Evolutionary conservation across 257 asterid genomes (phyloP), one percentile per base, ranked within the genome.

Genomic region (Cruciata laevipes): DNA sequence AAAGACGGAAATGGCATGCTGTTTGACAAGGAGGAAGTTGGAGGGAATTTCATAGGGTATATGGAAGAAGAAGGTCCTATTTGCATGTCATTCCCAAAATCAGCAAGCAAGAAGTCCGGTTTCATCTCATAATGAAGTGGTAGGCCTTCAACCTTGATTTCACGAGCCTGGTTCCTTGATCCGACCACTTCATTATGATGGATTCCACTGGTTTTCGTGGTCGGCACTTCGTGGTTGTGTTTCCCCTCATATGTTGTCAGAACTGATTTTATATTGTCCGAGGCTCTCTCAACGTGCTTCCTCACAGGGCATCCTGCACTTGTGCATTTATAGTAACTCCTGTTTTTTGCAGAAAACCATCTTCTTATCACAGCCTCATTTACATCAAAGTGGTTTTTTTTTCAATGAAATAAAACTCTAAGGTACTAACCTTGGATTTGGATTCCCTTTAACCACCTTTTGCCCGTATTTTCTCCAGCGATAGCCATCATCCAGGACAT

Each of bases 301-400:
- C 95, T 81, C 37, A 90, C 97, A 0, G 83, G 81, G 71, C 97
- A 90, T 57, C 90, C 87, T 0, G 88, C 87, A 23, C 85, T 82
- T 0, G 97, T 90, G 89, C 97, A 90, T 79, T 90, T 90, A 69
- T 90, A 90, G 59, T 90, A 90, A 82, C 96, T 90, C 82, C 97
- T 90, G 83, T 67, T 42, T 67, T 35, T 40, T 10, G 55, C 42
- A 61, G n/a, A 44, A 61, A 6, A 65, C 18, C 63, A 0, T 35
- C 3, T 16, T 62, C 16, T 42, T 67, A 18, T 49, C 35, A 47
- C 60, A 25, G 56, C 16, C 57, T 6, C 25, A 47, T 42, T 42
- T 11, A 13, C 51, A 42, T 42, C 5, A 42, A 42, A 42, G n/a
- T n/a, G 17, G 51, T 42, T 42, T 2, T 42, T 11, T 10, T 11